phyloP scores from a whole-genome alignment of 768 basidiomycete genomes.

The Stropharia rugosoannulata region DNA sequence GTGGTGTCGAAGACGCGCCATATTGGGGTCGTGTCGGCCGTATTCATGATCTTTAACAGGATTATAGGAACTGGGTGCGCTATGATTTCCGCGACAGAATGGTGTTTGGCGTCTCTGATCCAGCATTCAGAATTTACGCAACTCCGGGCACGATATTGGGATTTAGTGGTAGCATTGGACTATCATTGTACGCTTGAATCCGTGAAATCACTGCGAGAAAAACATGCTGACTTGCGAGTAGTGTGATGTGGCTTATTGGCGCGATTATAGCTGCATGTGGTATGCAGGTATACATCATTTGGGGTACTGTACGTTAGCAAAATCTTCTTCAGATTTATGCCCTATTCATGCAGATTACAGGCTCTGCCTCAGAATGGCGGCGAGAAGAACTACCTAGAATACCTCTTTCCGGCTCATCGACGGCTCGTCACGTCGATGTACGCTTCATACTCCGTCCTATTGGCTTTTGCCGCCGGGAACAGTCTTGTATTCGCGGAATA shows the following conservation, averaged over 20 bases:
- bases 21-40: conserved; percentile 29
- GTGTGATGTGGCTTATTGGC: conserved; percentile 40
- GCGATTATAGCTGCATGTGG: conserved; percentile 36
- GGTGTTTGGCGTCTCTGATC: background rate
- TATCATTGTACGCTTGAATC: conserved; percentile 27
- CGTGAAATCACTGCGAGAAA: background rate
- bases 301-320: conserved; percentile 32
- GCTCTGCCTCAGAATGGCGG: conserved; percentile 62
- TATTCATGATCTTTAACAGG: conserved; percentile 44
- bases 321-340: background rate
- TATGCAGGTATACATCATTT: conserved; percentile 39
- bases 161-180: conserved; percentile 38
- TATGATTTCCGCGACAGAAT: background rate
- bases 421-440: conserved; percentile 56
- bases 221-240: background rate
- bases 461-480: conserved; percentile 34
- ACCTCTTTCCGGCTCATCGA: conserved; percentile 51
- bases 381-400: conserved; percentile 70
- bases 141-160: conserved; percentile 37
- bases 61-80: conserved; percentile 44
- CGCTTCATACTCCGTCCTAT: conserved; percentile 49
- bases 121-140: conserved; percentile 32
- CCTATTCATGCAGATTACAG: conserved; percentile 17
- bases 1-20: conserved; percentile 6
- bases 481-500: conserved; percentile 58